Evolutionary conservation across 2,329 filamentous ascomycete genomes (phyloP).

Genomic region (Ophiostoma perfectum): DNA sequence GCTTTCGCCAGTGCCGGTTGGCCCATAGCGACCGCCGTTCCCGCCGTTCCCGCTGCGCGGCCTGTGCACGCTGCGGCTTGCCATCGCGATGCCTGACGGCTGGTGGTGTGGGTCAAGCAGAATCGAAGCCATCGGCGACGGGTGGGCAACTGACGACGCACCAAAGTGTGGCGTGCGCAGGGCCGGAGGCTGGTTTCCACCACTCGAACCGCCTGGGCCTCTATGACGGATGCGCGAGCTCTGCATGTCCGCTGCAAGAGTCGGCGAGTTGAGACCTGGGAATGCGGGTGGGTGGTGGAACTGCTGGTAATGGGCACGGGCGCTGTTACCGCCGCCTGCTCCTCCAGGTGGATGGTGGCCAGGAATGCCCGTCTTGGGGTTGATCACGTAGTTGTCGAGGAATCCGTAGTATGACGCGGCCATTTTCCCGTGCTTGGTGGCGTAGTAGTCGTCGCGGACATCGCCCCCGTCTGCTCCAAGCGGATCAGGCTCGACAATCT

Average conservation of each 20-base stretch:
- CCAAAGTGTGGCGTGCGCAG: conserved; percentile 42
- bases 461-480: conserved; percentile 45
- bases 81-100: conserved; percentile 38
- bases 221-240: conserved; percentile 43
- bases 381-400: conserved; percentile 80
- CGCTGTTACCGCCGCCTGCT: conserved; percentile 36
- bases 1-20: conserved; percentile 43
- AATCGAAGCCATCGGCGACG: conserved; percentile 66
- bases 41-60: conserved; percentile 36
- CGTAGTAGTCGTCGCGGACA: conserved; percentile 85
- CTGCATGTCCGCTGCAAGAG: conserved; percentile 51
- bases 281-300: conserved; percentile 71
- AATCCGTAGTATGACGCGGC: conserved; percentile 95
- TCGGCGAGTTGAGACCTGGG: conserved; percentile 63
- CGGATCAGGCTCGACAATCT: conserved; percentile 5
- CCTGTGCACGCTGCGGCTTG: conserved; percentile 43
- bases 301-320: conserved; percentile 49
- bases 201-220: conserved; percentile 30
- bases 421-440: conserved; percentile 96
- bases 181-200: conserved; percentile 24
- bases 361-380: conserved; percentile 62
- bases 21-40: conserved; percentile 32
- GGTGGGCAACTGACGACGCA: conserved; percentile 40
- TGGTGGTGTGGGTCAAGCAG: conserved; percentile 73
- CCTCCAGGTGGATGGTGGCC: conserved; percentile 53